Percentiles rank a stretch among this genome's conserved stretches.
These are phyloP conservation scores for Tetrapisispora fleetii DNA, from an alignment of 805 yeast genomes.

Conservation along the genomic window DNA sequence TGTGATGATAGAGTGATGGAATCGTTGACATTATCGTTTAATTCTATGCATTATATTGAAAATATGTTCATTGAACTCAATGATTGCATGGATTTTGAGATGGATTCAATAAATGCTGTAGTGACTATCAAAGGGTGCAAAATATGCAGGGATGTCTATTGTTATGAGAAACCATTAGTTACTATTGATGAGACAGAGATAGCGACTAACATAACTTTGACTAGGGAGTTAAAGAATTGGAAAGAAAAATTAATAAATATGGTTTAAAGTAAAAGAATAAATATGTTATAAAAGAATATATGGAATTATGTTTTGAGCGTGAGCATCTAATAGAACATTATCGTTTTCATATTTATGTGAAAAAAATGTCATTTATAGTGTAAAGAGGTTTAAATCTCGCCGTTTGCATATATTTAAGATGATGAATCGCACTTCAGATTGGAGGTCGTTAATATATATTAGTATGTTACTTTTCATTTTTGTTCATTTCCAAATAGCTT, in stretches of 20 bases:
- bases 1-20: neutral
- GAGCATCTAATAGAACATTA: no score
- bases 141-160: constrained; percentile 24
- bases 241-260: constrained; percentile 9
- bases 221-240: constrained; percentile 12
- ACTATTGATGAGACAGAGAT: neutral
- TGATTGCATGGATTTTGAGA: constrained; percentile 9
- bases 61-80: constrained; percentile 15
- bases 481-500: neutral
- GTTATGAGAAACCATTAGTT: constrained; percentile 10
- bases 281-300: neutral
- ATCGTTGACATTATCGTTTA: neutral
- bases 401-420: neutral
- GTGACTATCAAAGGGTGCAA: constrained; percentile 8
- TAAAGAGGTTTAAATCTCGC: no score
- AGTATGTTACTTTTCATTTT: neutral
- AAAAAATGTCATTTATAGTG: no score
- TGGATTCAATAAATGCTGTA: constrained; percentile 16
- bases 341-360: neutral
- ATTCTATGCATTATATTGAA: constrained; percentile 13
- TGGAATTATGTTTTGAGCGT: neutral
- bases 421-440: no score
- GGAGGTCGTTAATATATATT: neutral
- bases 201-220: constrained; percentile 3
- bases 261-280: constrained; percentile 4